Evolutionary conservation across 2,329 filamentous ascomycete species (phyloP).

Genomic region (Cladosporium sp.): DNA sequence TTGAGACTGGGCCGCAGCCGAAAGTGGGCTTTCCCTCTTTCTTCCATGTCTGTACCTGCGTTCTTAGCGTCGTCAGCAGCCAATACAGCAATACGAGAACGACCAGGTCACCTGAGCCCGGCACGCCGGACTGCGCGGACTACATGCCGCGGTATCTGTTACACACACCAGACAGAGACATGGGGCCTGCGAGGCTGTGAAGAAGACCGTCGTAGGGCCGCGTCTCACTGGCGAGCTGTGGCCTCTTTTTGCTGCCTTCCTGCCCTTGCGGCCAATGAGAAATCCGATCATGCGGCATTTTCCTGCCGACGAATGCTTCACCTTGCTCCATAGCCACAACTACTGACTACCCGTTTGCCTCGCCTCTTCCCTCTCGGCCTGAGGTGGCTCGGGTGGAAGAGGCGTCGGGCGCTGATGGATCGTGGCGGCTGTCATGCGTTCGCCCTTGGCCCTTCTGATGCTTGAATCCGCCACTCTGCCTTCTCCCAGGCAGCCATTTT

Average conservation of each 20-base stretch:
- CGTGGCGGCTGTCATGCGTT: background rate
- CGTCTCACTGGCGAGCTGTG: background rate
- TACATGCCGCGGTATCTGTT: background rate
- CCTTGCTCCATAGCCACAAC: background rate
- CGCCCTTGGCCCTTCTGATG: background rate
- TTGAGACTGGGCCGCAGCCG: too few relatives aligned
- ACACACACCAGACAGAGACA: background rate
- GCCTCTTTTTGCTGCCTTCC: background rate
- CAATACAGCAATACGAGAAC: background rate
- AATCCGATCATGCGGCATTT: too few relatives aligned
- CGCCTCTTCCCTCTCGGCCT: background rate
- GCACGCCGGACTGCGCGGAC: background rate
- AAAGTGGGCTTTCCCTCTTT: too few relatives aligned
- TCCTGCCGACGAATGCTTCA: too few relatives aligned
- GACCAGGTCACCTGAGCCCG: background rate
- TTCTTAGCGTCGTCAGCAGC: too few relatives aligned
- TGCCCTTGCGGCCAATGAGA: too few relatives aligned
- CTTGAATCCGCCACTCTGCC: background rate
- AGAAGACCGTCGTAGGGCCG: background rate
- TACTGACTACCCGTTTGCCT: background rate
- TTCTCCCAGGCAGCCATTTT: too few relatives aligned
- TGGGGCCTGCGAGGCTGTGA: background rate
- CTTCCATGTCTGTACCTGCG: too few relatives aligned
- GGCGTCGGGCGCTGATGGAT: background rate
- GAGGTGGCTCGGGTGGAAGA: too few relatives aligned